Base-by-base conservation (phyloP, 2,329 filamentous ascomycete genomes). In the Decorospora gaudefroyi region DNA sequence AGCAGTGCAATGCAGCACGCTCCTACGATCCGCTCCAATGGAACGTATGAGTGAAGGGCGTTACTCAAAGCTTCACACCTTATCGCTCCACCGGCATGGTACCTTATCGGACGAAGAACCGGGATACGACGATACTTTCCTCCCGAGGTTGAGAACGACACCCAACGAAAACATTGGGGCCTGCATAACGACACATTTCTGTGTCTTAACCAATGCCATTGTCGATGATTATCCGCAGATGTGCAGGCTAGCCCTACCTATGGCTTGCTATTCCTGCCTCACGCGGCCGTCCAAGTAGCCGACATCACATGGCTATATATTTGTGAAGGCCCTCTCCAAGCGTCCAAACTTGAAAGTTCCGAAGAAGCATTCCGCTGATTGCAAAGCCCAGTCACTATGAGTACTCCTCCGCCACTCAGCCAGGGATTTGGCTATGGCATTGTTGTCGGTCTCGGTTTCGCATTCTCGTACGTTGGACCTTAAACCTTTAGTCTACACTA, bases 361-460 rank as follows among this genome's bases (percentile, higher is more conserved):
- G 22, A 26, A 12, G 33, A 35, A 35, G 33, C 33, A 23, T 35
- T 35, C 15, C 26, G 21, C 21, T 8, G 15, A 23, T 15, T 26
- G n/a, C 10, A 9, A 26, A 36, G 33, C 7, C 21, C 16, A 26
- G 33, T 23, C 27, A 39, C 11, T 11, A 39, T 39, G 36, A 39
- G 36, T 31, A 39, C 36, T 12, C 11, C 57, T 36, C 68, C 71
- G 17, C 70, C 72, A 19, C 68, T 76, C 12, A 62, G 69, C 52
- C 82, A 87, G 61, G 82, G 80, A 42, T 85, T 84, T 51, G 87
- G 88, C 61, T 91, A 91, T 79, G 87, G 86, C 62, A 84, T 91
- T 55, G 81, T 91, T 36, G 72, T 91, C 22, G 87, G 87, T 12
- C 71, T 91, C 11, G 87, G 88, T 13, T 83, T 87, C 59, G 78